Evolutionary conservation across 257 asterid species (phyloP), one percentile per base, ranked within the genome.

Genomic region (Rubia yunnanensis): DNA sequence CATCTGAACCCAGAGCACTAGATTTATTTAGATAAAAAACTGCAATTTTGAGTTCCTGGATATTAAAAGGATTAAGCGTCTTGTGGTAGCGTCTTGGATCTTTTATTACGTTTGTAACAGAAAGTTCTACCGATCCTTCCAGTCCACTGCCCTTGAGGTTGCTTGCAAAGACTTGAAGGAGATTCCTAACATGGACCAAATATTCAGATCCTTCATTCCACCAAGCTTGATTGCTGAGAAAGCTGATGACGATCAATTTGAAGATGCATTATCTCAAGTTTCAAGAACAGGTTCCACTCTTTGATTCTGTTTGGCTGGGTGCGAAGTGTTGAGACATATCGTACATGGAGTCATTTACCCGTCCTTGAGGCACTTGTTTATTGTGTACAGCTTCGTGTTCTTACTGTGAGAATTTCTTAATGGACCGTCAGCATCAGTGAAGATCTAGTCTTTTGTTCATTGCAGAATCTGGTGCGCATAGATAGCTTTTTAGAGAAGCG

Each of bases 131-230:
- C 80, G 85, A 1, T 87, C 79, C 68, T 92, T 89, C 79, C 70
- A 73, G 60, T 60, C 74, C 54, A 81, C 95, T 0, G 89, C 96
- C 0, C 96, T 92, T 5, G 98, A 87, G 3, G 90, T 84, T 22
- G 91, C 86, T 20, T 65, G 77, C 74, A 76, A 66, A 5, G 91
- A 84, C 35, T 68, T 87, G 79, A 87, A 92, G 65, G 96, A 92
- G 41, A 56, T 50, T 24, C 97, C 96, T 0, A 80, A 86, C 32
- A 48, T 92, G 97, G 92, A 89, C 23, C 69, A 60, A 36, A 63
- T 86, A 13, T 85, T 80, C 77, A 78, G 76, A 80, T 81, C 98
- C 5, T 92, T 36, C 68, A 36, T 92, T 52, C 95, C 99, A 9
- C 84, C 84, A 28, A 36, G 95, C 83, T 70, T 92, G 83, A 65